Conservation (phyloP, 257 asterid species). For the Nyctanthes arbortristis region DNA sequence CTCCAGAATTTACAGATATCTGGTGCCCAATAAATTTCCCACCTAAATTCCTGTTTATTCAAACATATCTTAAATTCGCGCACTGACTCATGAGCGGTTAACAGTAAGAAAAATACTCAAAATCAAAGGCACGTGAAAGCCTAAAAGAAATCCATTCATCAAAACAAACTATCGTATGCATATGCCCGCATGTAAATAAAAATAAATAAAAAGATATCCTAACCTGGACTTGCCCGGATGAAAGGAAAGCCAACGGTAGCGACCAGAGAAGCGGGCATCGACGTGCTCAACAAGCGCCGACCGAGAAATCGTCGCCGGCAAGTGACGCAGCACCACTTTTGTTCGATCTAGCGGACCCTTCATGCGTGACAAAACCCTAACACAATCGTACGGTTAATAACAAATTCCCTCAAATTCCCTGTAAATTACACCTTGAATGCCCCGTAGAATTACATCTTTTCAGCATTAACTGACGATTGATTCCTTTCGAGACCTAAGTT, state of each 20-base stretch:
- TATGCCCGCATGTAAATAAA: background rate
- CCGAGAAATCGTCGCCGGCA: conserved; percentile 97
- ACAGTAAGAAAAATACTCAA: background rate
- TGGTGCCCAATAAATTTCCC: conserved; percentile 12
- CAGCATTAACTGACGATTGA: conserved; percentile 19
- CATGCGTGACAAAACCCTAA: conserved; percentile 84
- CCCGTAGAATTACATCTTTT: conserved; percentile 51
- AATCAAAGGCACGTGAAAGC: background rate
- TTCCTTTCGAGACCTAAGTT: conserved; percentile 49
- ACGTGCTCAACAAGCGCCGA: conserved; percentile 83
- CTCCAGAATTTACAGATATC: conserved; percentile 4
- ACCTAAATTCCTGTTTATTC: conserved; percentile 6
- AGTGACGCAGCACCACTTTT: conserved; percentile 99
- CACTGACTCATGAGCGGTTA: background rate
- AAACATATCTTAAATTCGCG: background rate
- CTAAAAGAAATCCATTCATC: background rate
- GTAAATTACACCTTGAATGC: conserved; percentile 30
- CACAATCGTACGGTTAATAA: conserved; percentile 29
- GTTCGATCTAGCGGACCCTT: conserved; percentile 95
- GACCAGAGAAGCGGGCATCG: conserved; percentile 84
- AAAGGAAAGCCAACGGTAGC: conserved; percentile 75
- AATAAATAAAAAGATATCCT: conserved; percentile 24
- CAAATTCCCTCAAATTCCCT: conserved; percentile 29
- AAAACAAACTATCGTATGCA: background rate
- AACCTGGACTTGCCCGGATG: conserved; percentile 87